Evolutionary conservation across 257 asterid genomes (phyloP).

Genomic region (Handroanthus guayacan): DNA sequence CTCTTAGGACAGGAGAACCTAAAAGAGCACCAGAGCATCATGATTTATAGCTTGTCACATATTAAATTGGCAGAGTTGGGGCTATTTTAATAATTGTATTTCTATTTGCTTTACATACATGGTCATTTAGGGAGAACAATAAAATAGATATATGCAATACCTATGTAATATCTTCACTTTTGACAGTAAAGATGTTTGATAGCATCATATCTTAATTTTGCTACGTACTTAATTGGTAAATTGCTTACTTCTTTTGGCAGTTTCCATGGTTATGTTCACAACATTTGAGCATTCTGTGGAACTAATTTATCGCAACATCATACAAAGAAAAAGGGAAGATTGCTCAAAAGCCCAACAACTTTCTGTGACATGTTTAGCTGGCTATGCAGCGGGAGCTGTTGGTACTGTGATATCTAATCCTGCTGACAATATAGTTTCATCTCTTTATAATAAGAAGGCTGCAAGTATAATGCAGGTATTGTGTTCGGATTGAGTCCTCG

Average conservation of each 20-base stretch:
- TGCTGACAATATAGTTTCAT: conserved; percentile 73
- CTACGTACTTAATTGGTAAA: background rate
- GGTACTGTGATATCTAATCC: conserved; percentile 76
- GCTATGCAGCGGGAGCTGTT: conserved; percentile 75
- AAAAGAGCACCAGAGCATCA: conserved; percentile 12
- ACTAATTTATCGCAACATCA: conserved; percentile 50
- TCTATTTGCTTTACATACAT: conserved; percentile 1
- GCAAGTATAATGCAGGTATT: conserved; percentile 53
- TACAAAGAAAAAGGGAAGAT: conserved; percentile 63
- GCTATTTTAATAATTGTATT: background rate
- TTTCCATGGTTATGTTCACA: conserved; percentile 78
- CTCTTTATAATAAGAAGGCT: conserved; percentile 66
- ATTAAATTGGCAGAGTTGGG: conserved; percentile 16
- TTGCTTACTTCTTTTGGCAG: conserved; percentile 46
- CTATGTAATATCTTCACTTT: background rate
- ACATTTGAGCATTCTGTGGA: conserved; percentile 81
- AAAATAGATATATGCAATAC: background rate
- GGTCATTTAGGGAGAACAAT: background rate
- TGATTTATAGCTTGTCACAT: conserved; percentile 10
- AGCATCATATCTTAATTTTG: conserved; percentile 6
- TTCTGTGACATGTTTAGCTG: conserved; percentile 67
- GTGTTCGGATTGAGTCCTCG: background rate
- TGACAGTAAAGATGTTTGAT: background rate
- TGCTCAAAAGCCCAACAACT: conserved; percentile 74
- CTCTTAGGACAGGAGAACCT: background rate